Evolutionary conservation across 1,284 basidiomycete genomes (phyloP).

Genomic region (Austropuccinia psidii): DNA sequence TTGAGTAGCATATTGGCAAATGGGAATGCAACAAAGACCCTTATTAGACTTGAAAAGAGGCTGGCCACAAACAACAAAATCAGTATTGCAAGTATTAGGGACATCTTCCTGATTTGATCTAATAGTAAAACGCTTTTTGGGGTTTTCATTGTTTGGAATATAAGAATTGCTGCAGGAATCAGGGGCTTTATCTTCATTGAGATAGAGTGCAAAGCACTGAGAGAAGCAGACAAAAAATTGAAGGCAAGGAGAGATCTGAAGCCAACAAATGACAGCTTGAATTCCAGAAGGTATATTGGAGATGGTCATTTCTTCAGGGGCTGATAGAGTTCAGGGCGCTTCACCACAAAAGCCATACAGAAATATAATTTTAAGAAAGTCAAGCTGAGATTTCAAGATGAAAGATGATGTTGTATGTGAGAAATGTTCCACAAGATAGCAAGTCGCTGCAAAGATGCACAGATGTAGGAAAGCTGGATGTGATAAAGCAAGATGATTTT

Average conservation of each 20-base stretch:
- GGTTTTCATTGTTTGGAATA: neutral
- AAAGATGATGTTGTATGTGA: neutral
- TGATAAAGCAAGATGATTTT: neutral
- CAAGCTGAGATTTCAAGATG: conserved; percentile 11
- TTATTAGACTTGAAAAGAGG: neutral
- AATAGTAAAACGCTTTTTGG: no score
- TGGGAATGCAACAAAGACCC: neutral
- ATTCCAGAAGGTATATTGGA: neutral
- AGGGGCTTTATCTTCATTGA: neutral
- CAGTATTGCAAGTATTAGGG: neutral
- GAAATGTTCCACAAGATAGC: conserved; percentile 4
- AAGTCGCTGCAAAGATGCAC: neutral
- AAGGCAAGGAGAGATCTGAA: conserved; percentile 4
- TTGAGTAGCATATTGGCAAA: conserved; percentile 7
- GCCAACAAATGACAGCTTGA: conserved; percentile 1
- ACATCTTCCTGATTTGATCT: no score
- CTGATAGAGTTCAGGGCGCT: neutral
- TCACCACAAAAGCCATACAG: neutral
- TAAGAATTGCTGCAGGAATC: neutral
- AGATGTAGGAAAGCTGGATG: neutral
- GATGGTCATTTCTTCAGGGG: neutral
- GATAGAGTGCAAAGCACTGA: neutral
- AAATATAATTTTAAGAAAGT: neutral
- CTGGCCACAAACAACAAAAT: neutral
- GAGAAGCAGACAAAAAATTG: neutral